Evolutionary conservation across 441 rosid species (phyloP).

Genomic region (Hura crepitans): DNA sequence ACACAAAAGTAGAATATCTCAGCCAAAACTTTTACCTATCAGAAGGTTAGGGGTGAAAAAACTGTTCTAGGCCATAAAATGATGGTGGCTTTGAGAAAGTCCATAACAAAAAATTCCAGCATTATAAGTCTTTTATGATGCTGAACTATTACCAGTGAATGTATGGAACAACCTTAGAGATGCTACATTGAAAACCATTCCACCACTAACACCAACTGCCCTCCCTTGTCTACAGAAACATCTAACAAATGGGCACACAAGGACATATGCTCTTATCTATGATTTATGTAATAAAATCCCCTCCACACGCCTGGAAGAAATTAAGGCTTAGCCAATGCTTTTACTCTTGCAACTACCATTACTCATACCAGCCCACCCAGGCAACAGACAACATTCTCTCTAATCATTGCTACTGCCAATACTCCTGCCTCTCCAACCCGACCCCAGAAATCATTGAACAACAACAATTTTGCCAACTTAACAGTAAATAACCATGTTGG

Average conservation of each 20-base stretch:
- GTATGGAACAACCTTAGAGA: background rate
- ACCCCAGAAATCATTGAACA: background rate
- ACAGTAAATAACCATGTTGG: too few species aligned
- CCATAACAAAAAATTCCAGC: background rate
- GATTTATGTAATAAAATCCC: too few species aligned
- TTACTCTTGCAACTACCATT: background rate
- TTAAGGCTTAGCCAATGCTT: too few species aligned
- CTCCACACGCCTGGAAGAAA: background rate
- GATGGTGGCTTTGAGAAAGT: background rate
- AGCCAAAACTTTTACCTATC: background rate
- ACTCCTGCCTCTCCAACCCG: background rate
- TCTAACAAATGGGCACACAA: too few species aligned
- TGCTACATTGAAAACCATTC: too few species aligned
- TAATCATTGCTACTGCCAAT: background rate
- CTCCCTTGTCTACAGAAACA: too few species aligned
- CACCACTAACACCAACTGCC: background rate
- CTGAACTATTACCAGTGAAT: background rate
- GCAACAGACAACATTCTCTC: background rate
- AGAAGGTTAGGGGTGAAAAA: background rate
- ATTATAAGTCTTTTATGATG: background rate
- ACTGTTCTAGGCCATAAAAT: background rate
- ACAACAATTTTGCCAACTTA: background rate
- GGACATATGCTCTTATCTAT: too few species aligned
- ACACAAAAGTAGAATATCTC: conserved; percentile 26
- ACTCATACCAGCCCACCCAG: background rate